These are phyloP conservation scores for Martiniozyma abietophila DNA, from an alignment of 805 yeast species.

Conservation along the genomic window DNA sequence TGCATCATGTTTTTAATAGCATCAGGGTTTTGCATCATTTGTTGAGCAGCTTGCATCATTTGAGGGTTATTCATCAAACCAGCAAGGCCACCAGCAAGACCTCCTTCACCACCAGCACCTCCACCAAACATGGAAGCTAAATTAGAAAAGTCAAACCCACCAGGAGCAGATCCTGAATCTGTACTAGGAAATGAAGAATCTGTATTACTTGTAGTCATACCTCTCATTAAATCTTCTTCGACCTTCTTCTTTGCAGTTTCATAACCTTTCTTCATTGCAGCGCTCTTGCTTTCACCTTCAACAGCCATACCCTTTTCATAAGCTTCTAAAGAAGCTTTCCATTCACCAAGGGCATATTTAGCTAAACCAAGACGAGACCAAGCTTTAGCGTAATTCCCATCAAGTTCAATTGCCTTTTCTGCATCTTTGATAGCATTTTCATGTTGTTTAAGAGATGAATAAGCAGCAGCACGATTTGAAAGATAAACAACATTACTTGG, in stretches of 20 bases:
- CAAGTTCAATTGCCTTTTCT: constrained; percentile 63
- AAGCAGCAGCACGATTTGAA: constrained; percentile 96
- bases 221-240: constrained; percentile 55
- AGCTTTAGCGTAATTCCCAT: constrained; percentile 81
- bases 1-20: constrained; percentile 67
- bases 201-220: constrained; percentile 24
- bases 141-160: constrained; percentile 64
- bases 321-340: constrained; percentile 82
- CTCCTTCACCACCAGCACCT: constrained; percentile 56
- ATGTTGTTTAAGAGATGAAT: constrained; percentile 68
- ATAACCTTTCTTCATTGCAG: constrained; percentile 85
- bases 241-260: constrained; percentile 89
- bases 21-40: constrained; percentile 78
- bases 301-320: constrained; percentile 79
- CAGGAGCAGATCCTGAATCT: constrained; percentile 27
- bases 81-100: constrained; percentile 61
- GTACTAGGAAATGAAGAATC: constrained; percentile 22
- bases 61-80: constrained; percentile 73
- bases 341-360: constrained; percentile 86
- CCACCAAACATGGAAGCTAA: constrained; percentile 38
- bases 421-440: constrained; percentile 80
- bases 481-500: constrained; percentile 73
- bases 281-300: constrained; percentile 79
- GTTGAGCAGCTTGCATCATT: constrained; percentile 80
- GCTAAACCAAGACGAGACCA: constrained; percentile 95